Percentiles rank a stretch among this genome's conserved stretches.
These are phyloP conservation scores for Aspergillus cavernicola DNA, from an alignment of 495 filamentous ascomycete species.

Conservation along the genomic window DNA sequence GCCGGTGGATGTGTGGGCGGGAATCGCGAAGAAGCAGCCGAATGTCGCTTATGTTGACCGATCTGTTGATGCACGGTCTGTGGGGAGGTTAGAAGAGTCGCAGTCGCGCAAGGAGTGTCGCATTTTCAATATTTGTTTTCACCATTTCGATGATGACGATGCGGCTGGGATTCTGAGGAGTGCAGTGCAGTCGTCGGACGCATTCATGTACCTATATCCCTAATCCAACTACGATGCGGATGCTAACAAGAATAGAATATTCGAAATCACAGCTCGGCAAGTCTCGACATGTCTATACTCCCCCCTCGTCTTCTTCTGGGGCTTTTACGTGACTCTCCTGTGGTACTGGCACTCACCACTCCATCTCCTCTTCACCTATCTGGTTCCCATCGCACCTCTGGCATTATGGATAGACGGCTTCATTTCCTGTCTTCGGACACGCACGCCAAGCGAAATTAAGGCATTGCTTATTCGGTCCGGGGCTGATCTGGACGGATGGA, in stretches of 20 bases:
- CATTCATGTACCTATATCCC: constrained; percentile 51
- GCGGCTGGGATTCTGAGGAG: constrained; percentile 57
- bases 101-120: constrained; percentile 45
- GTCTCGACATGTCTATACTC: constrained; percentile 51
- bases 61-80: constrained; percentile 59
- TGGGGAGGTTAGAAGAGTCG: constrained; percentile 14
- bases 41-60: constrained; percentile 52
- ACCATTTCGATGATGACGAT: constrained; percentile 66
- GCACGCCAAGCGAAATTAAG: constrained; percentile 61
- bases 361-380: constrained; percentile 61
- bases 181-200: constrained; percentile 58
- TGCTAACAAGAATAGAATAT: constrained; percentile 45
- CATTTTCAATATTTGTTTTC: constrained; percentile 70
- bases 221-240: neutral
- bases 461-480: constrained; percentile 50
- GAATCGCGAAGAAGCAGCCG: constrained; percentile 43
- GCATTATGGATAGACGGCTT: constrained; percentile 64
- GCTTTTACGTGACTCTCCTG: constrained; percentile 53
- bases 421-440: constrained; percentile 60
- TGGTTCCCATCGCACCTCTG: constrained; percentile 60
- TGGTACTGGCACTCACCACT: constrained; percentile 57
- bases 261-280: constrained; percentile 66
- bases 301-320: constrained; percentile 49
- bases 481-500: constrained; percentile 46
- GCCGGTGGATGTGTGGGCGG: constrained; percentile 57